These are phyloP conservation scores for Nannochloropsis gaditana DNA, from an alignment of 108 stramenopile genomes.

Conservation along the genomic window DNA sequence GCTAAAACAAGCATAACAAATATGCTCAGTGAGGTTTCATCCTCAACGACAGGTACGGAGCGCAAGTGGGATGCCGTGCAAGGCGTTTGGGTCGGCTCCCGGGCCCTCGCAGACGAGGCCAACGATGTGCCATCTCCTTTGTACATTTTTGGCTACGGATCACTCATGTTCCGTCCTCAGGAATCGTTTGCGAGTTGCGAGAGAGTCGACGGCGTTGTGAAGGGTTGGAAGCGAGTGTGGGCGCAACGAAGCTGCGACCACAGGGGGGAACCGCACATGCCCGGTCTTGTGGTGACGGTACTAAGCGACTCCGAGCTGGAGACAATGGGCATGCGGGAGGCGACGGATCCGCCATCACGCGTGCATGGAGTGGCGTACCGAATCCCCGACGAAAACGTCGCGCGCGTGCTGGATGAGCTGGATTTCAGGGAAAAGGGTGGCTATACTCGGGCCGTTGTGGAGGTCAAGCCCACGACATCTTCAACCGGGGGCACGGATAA, in stretches of 20 bases:
- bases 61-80: constrained; percentile 30
- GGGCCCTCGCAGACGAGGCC: constrained; percentile 29
- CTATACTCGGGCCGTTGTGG: constrained; percentile 40
- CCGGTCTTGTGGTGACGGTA: constrained; percentile 43
- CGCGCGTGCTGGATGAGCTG: constrained; percentile 37
- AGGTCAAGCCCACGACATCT: constrained; percentile 25
- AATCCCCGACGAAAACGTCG: constrained; percentile 30
- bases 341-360: constrained; percentile 33
- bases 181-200: constrained; percentile 40
- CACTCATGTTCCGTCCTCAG: constrained; percentile 44
- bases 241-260: constrained; percentile 48
- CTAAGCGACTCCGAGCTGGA: constrained; percentile 42
- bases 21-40: too few species aligned
- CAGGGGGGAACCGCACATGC: constrained; percentile 38
- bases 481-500: background rate
- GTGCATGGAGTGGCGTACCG: constrained; percentile 43
- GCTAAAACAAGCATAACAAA: too few species aligned
- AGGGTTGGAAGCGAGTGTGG: constrained; percentile 42
- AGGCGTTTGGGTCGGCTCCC: constrained; percentile 44
- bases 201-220: constrained; percentile 31
- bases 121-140: constrained; percentile 40
- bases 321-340: constrained; percentile 34
- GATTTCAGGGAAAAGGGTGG: constrained; percentile 48
- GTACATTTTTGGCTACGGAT: constrained; percentile 45
- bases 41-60: background rate